Percentiles rank a stretch among this genome's conserved stretches.
Conservation (phyloP, 225 moss, liverwort and hornwort genomes). For the Sphagnum contortum region DNA sequence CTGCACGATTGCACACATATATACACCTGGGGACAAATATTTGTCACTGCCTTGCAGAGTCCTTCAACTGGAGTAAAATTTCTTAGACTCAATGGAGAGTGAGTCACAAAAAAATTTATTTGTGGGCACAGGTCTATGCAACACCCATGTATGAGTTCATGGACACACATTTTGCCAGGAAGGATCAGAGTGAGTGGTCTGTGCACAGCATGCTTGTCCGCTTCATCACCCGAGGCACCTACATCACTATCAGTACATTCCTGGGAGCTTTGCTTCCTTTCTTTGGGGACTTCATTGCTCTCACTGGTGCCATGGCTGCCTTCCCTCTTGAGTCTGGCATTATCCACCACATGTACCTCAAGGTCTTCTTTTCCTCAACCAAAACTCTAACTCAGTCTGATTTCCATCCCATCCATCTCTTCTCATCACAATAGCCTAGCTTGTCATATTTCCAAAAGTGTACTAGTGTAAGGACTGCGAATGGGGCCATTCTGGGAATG, state of each 20-base stretch:
- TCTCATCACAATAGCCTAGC: too few relatives aligned
- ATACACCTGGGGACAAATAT: not conserved
- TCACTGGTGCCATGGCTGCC: constrained; percentile 33
- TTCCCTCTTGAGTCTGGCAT: constrained; percentile 27
- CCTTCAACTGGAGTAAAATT: not conserved
- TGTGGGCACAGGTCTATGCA: constrained; percentile 19
- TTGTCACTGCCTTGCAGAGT: not conserved
- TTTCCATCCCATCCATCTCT: too few relatives aligned
- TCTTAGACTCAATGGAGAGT: not conserved
- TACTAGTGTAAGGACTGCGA: too few relatives aligned
- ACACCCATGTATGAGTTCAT: constrained; percentile 36
- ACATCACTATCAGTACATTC: constrained; percentile 24
- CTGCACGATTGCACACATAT: too few relatives aligned
- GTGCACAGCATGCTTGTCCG: constrained; percentile 16
- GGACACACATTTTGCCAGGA: constrained; percentile 19
- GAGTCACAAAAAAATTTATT: not conserved
- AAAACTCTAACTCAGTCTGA: too few relatives aligned
- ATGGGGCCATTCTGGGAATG: too few relatives aligned
- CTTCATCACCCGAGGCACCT: constrained; percentile 15
- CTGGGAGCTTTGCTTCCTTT: constrained; percentile 31
- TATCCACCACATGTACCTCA: constrained; percentile 43
- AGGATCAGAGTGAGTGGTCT: constrained; percentile 26
- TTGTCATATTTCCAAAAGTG: too few relatives aligned
- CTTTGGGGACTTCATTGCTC: constrained; percentile 38
- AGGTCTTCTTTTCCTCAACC: constrained; percentile 10